Evolutionary conservation across 2,329 filamentous ascomycete species (phyloP).

Genomic region (Falciphora oryzae): DNA sequence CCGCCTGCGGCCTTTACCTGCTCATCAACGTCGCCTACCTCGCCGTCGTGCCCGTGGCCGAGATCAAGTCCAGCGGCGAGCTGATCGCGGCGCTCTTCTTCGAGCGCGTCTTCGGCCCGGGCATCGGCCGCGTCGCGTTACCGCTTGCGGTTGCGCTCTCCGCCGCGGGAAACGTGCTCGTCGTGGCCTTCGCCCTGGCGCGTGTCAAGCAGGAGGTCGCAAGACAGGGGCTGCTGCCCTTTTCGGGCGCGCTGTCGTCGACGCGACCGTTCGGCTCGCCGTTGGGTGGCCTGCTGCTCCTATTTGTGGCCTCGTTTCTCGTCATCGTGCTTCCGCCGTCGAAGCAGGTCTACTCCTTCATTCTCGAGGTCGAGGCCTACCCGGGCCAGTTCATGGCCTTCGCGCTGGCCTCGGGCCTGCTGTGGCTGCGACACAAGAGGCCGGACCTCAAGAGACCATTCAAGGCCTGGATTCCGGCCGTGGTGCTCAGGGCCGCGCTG

Average conservation of each 20-base stretch:
- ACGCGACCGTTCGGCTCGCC: constrained; percentile 63
- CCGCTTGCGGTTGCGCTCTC: constrained; percentile 62
- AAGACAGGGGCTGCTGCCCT: constrained; percentile 64
- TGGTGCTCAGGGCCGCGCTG: constrained; percentile 48
- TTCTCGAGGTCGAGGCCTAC: constrained; percentile 66
- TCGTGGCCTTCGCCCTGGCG: constrained; percentile 61
- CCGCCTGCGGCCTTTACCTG: constrained; percentile 56
- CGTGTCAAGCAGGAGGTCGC: constrained; percentile 69
- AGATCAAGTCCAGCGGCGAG: constrained; percentile 61
- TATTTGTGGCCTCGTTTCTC: constrained; percentile 62
- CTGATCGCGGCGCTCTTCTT: constrained; percentile 65
- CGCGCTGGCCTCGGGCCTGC: constrained; percentile 49
- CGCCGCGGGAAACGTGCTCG: constrained; percentile 66
- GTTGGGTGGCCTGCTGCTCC: constrained; percentile 60
- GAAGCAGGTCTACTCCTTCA: constrained; percentile 64
- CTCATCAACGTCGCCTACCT: constrained; percentile 52
- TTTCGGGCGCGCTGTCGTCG: constrained; percentile 52
- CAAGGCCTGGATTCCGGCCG: constrained; percentile 56
- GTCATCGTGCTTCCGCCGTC: constrained; percentile 62
- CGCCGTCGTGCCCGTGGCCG: constrained; percentile 38
- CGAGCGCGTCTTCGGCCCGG: constrained; percentile 53
- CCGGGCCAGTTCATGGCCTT: constrained; percentile 56
- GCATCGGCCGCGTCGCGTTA: constrained; percentile 50
- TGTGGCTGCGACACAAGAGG: constrained; percentile 53
- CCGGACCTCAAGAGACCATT: constrained; percentile 60